phyloP scores from a whole-genome alignment of 352 stramenopile genomes.

The Globisporangium nunn region DNA sequence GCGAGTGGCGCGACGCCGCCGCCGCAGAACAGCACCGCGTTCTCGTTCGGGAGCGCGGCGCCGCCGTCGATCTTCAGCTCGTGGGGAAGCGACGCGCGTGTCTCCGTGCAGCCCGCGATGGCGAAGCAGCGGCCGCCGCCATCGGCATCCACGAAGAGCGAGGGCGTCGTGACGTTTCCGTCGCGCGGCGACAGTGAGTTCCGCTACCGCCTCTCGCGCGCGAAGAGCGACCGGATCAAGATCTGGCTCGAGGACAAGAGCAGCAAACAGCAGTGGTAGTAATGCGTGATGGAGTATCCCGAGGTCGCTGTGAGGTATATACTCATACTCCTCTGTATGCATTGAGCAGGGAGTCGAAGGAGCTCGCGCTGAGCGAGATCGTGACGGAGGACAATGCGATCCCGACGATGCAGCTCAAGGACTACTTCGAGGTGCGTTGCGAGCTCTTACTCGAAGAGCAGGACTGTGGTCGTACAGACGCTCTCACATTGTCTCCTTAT shows the following conservation, averaged over 20 bases:
- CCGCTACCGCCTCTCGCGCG: conserved; percentile 3
- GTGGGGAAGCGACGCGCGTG: too few relatives aligned
- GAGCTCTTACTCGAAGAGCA: neutral
- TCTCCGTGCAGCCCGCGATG: neutral
- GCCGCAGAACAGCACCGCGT: neutral
- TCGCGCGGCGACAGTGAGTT: neutral
- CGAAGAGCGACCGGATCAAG: neutral
- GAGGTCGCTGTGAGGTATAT: neutral
- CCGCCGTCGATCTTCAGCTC: neutral
- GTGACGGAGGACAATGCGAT: conserved; percentile 1
- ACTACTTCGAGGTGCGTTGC: conserved; percentile 9
- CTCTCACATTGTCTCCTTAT: neutral
- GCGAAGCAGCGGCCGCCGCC: neutral
- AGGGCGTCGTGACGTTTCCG: conserved; percentile 5
- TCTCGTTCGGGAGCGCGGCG: neutral
- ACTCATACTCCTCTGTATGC: neutral
- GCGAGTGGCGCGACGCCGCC: neutral
- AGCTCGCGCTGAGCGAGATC: conserved; percentile 5
- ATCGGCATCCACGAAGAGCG: neutral
- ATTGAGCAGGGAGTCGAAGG: conserved; percentile 3
- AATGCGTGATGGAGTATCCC: too few relatives aligned
- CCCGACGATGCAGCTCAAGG: conserved; percentile 4
- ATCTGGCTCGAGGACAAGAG: conserved; percentile 6
- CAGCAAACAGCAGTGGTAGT: conserved; percentile 6
- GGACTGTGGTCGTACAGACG: neutral